Evolutionary conservation across 148 eudicot species (phyloP).

Genomic region (Euryodendron excelsum): DNA sequence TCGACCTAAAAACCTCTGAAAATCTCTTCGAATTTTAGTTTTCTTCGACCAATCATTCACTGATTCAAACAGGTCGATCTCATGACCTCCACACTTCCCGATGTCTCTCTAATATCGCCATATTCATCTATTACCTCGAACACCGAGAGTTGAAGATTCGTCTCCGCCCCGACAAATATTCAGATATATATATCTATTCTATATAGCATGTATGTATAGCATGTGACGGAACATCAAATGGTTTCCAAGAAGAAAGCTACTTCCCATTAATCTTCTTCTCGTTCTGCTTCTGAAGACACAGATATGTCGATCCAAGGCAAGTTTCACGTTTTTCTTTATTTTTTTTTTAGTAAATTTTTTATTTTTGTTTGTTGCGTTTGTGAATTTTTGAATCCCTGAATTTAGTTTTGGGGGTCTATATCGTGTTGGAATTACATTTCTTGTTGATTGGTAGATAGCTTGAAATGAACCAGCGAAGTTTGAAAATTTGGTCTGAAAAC

Average conservation of each 20-base stretch:
- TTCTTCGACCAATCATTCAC: background rate
- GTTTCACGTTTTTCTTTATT: background rate
- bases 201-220: background rate
- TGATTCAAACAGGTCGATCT: background rate
- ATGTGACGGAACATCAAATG: slow-evolving; percentile 9
- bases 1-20: background rate
- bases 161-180: background rate
- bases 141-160: background rate
- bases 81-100: background rate
- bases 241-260: slow-evolving; percentile 12
- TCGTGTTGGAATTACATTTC: background rate
- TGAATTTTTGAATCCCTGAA: background rate
- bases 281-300: slow-evolving; percentile 10
- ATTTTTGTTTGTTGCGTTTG: background rate
- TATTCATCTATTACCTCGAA: background rate
- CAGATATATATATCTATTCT: background rate
- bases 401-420: background rate
- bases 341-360: background rate
- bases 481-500: background rate
- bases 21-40: background rate
- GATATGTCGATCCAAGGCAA: slow-evolving; percentile 18
- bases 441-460: slow-evolving; percentile 1
- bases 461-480: background rate
- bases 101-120: background rate
- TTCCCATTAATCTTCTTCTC: slow-evolving; percentile 13